Base-by-base conservation (phyloP, 352 stramenopile species). In the Bremia lactucae region DNA sequence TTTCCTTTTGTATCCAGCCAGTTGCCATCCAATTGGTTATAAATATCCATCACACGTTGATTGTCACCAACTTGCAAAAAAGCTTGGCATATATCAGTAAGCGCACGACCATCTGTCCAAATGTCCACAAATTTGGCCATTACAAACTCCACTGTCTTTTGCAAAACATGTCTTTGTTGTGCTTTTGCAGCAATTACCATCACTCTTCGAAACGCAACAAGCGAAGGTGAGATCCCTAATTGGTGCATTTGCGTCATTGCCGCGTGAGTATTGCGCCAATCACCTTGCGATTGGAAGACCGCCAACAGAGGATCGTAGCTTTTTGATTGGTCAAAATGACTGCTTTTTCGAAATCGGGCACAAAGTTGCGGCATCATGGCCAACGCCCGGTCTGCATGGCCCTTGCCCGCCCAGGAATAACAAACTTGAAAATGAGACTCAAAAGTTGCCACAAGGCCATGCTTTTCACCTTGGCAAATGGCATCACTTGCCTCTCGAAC, bases 191-290 rank as follows among this genome's bases (percentile, higher is more conserved):
- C 50, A 4, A 72, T 62, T 9, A 88, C 41, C 59, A 88, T 68
- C 14, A 88, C 56, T 31, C 78, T 57, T 37, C 66, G 72, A 42
- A 84, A 80, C 2, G 62, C 63, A 14, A 68, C 72, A 8, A 83
- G 31, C 16, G 69, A 56, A 2, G 74, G 72, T 3, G 59, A 26
- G 14, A 85, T 42, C 11, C 59, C 41, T 18, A 80, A 45, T 26
- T 66, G 36, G 42, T 84, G 64, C 75, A 88, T 84, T 41, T 85
- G 70, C 25, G 73, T 56, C 33, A 88, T 69, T 6, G 55, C 59
- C 22, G 60, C 50, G 22, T 81, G 69, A 1, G 68, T 65, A 29
- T 46, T 66, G 15, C 70, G 59, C 70, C 71, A 86, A 60, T 88
- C 72, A n/a, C 65, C 52, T 34, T 76, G 62, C 3, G 46, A 21